phyloP scores from a whole-genome alignment of 2,329 filamentous ascomycete genomes.

The Sporothrix curviconia region DNA sequence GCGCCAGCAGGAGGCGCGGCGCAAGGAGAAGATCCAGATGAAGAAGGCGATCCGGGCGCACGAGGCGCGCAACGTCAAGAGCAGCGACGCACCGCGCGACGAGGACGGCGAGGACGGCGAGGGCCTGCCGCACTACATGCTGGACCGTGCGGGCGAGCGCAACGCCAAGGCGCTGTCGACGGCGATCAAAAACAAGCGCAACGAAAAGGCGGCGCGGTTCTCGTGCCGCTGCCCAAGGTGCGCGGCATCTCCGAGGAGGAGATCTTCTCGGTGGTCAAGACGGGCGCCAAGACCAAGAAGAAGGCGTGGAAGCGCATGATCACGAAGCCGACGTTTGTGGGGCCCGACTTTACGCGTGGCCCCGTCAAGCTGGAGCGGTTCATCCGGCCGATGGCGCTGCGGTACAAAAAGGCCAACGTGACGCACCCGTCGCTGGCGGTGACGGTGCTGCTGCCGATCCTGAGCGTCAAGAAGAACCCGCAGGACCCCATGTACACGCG shows the following conservation, averaged over 20 bases:
- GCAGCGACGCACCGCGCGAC: constrained; percentile 50
- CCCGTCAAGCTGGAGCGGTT: constrained; percentile 70
- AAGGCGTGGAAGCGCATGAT: constrained; percentile 62
- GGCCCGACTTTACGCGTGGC: constrained; percentile 78
- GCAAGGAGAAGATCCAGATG: constrained; percentile 98
- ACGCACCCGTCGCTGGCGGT: constrained; percentile 32
- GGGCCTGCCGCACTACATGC: constrained; percentile 84
- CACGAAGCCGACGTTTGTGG: constrained; percentile 83
- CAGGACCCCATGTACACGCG: constrained; percentile 87
- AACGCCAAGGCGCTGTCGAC: constrained; percentile 51
- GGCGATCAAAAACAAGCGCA: constrained; percentile 92
- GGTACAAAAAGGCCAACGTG: constrained; percentile 73
- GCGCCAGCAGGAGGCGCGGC: constrained; percentile 84
- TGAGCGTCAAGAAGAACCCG: constrained; percentile 67
- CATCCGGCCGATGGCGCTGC: constrained; percentile 40
- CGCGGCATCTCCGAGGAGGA: constrained; percentile 91
- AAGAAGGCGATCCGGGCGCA: constrained; percentile 89
- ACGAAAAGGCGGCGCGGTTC: constrained; percentile 91
- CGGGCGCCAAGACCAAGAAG: constrained; percentile 61
- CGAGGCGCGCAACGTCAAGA: constrained; percentile 95
- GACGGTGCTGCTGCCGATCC: constrained; percentile 79
- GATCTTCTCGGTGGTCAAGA: constrained; percentile 77
- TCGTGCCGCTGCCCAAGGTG: constrained; percentile 90
- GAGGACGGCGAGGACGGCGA: constrained; percentile 65
- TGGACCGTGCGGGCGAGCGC: constrained; percentile 62